Base-by-base conservation (phyloP, 2,329 filamentous ascomycete species). In the Periconia sp. region DNA sequence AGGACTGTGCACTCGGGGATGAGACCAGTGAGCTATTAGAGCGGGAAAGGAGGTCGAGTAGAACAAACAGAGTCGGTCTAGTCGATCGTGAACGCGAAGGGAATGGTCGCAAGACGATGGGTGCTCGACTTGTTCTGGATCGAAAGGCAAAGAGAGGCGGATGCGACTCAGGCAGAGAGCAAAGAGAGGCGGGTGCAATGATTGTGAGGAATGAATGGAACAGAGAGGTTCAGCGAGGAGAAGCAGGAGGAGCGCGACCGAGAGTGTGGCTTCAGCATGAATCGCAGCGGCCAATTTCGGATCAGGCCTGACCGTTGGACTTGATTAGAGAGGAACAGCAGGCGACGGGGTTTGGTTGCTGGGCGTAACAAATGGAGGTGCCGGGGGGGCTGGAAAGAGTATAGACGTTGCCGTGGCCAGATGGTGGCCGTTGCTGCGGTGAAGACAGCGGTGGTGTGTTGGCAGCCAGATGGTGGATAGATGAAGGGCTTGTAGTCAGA, bases 401-500 rank as follows among this genome's bases (percentile, higher is more conserved):
- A 62, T 68, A 61, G 69, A 46, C 53, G 56, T 55, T 62, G 49
- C 48, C 47, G 49, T 53, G 68, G 65, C 57, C 70, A 71, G 66
- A 57, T 62, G 67, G 56, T 61, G 69, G 68, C 59, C 68, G 70
- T 71, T 73, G 70, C 69, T 68, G 67, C 66, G 66, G 70, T 68
- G 66, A 72, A 62, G 53, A 48, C 49, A 53, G 69, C 69, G 69
- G 69, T 62, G 70, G 49, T 73, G 69, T 64, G 70, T 61, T 73
- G 70, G 70, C 70, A 69, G 54, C 35, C 43, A 49, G 31, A 33
- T 47, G 51, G 46, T 53, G 37, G 41, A 60, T 57, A 49, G 52
- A 55, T 54, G 52, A 53, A 52, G 42, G 47, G 53, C 50, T 50
- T 45, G 19, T 19, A 3, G 57, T 47, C 45, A 55, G 59, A 58